Evolutionary conservation across 2,329 filamentous ascomycete species (phyloP), one percentile per base, ranked within the genome.

Genomic region (Xylariaceae sp.): DNA sequence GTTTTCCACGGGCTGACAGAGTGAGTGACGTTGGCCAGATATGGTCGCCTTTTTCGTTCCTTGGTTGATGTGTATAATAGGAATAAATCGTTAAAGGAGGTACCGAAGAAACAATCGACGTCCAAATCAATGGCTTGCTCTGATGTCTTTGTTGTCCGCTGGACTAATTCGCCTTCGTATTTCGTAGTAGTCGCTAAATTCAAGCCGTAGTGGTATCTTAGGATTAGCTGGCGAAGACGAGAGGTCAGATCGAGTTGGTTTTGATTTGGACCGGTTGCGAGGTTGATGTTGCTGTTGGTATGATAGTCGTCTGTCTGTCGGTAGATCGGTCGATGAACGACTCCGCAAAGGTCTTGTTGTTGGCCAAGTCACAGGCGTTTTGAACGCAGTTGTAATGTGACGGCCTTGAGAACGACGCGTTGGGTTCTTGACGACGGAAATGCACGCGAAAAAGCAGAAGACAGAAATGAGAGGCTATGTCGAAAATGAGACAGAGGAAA

Each of bases 381-480:
- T n/a, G n/a, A n/a, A n/a, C n/a, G 39, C 32, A 26, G 24, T 11
- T 21, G 39, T 36, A 29, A 37, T 29, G n/a, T n/a, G 46, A 21
- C 33, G 15, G 39, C 29, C 27, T 32, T 11, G 47, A 45, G 27
- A 26, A 32, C 32, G n/a, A 35, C 37, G 33, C 30, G 37, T 39
- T 35, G 46, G 20, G 27, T 27, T 23, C 36, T 29, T 27, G 49
- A 44, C 16, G 27, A 46, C 26, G 53, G 35, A 52, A 20, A 30
- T 49, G 23, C 44, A 37, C 35, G 32, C 37, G 32, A 56, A 50
- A 20, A 29, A 26, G 35, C 29, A 29, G 44, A 56, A 53, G 50
- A 53, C 36, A 41, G 30, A 46, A 58, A 58, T 40, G 46, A 52
- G 48, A 53, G 35, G 13, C 30, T 50, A 50, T 27, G 48, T 46